Evolutionary conservation across 208 protist species (phyloP).

Genomic region (Wallacemonas sp.): DNA sequence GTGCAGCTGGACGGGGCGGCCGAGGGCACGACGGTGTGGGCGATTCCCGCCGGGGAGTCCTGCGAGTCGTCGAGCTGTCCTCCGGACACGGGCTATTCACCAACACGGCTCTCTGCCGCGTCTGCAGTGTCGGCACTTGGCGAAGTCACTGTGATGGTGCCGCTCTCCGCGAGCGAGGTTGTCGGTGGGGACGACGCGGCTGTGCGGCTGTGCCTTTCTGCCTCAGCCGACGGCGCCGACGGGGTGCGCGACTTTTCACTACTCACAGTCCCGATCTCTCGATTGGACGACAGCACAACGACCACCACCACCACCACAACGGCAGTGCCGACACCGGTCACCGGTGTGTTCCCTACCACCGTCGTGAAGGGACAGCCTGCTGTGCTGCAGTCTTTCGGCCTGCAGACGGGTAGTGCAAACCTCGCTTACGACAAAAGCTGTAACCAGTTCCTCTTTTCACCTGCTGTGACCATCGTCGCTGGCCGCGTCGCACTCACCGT

Average conservation of each 20-base stretch:
- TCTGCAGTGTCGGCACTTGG: neutral
- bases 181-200: neutral
- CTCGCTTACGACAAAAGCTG: conserved; percentile 12
- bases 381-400: neutral
- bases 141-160: neutral
- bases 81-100: neutral
- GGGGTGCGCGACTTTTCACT: neutral
- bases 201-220: neutral
- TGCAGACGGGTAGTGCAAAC: conserved; percentile 7
- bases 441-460: neutral
- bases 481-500: neutral
- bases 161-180: neutral
- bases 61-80: conserved; percentile 7
- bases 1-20: neutral
- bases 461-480: neutral
- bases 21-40: neutral
- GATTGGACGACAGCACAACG: neutral
- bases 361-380: conserved; percentile 15
- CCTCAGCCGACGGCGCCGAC: neutral
- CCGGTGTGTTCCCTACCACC: conserved; percentile 16
- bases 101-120: neutral
- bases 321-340: neutral
- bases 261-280: neutral
- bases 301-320: neutral
- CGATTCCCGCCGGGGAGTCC: neutral